Percentiles rank a stretch among this genome's conserved stretches.
phyloP scores from a whole-genome alignment of 352 stramenopile genomes.

The Globisporangium megalacanthum region DNA sequence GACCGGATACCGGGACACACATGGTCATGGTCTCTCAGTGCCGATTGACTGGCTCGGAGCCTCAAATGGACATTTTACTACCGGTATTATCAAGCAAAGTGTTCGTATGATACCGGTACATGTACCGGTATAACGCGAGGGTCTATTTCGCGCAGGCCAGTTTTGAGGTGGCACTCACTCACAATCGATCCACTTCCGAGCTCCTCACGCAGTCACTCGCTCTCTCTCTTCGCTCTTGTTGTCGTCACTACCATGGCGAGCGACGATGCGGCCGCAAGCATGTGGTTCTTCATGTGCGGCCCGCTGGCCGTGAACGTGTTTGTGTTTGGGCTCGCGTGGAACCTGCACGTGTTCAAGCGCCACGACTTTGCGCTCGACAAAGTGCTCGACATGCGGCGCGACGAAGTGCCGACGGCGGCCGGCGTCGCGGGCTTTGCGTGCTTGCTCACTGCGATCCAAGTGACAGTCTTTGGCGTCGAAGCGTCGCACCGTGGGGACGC shows the following conservation, averaged over 20 bases:
- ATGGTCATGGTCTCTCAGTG: no score
- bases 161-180: not conserved
- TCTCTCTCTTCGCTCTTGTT: not conserved
- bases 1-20: no score
- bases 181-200: not conserved
- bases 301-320: slow-evolving; percentile 67
- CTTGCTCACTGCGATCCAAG: slow-evolving; percentile 36
- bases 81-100: no score
- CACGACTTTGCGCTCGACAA: slow-evolving; percentile 57
- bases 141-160: not conserved
- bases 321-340: slow-evolving; percentile 53
- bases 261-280: slow-evolving; percentile 24
- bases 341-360: slow-evolving; percentile 54
- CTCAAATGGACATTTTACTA: no score
- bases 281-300: slow-evolving; percentile 80
- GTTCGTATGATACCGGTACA: no score
- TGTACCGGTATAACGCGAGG: no score
- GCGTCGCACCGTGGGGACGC: slow-evolving; percentile 24
- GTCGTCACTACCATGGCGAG: slow-evolving; percentile 8
- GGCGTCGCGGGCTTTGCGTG: slow-evolving; percentile 37
- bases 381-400: slow-evolving; percentile 60
- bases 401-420: slow-evolving; percentile 44
- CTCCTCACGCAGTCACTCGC: not conserved
- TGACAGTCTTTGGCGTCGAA: slow-evolving; percentile 49
- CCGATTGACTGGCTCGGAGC: no score